A percentile compares a stretch with the other conserved stretches of the same genome.
These are phyloP conservation scores for Diaporthe citri DNA, from an alignment of 2,329 filamentous ascomycete species.

Conservation along the genomic window DNA sequence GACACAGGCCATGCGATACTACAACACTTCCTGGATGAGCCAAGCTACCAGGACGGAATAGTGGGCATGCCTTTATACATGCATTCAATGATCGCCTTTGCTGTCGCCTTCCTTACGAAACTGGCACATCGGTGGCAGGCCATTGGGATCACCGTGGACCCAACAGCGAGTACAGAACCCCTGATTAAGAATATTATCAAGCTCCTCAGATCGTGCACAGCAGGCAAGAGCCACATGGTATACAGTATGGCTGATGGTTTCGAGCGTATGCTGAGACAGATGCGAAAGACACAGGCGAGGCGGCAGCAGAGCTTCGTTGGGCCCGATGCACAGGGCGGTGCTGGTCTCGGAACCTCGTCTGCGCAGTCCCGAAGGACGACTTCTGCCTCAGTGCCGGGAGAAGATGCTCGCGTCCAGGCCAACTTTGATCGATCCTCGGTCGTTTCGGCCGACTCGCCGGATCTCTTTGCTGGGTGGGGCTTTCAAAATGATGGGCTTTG, in stretches of 20 bases:
- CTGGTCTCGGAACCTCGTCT: background rate
- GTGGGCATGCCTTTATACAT: constrained; percentile 2
- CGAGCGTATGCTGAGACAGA: constrained; percentile 8
- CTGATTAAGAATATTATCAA: constrained; percentile 2
- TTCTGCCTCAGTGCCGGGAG: background rate
- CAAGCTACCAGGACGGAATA: background rate
- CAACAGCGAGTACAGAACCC: background rate
- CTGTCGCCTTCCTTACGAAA: constrained; percentile 1
- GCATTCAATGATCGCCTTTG: constrained; percentile 19
- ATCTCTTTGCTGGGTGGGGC: background rate
- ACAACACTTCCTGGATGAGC: constrained; percentile 7
- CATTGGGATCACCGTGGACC: constrained; percentile 6
- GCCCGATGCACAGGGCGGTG: background rate
- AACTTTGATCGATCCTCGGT: background rate
- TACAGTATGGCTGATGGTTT: constrained; percentile 24
- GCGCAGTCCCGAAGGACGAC: background rate
- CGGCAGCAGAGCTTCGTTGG: background rate
- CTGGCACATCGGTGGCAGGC: constrained; percentile 3
- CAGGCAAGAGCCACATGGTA: constrained; percentile 22
- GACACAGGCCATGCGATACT: constrained; percentile 7
- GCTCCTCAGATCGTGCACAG: background rate
- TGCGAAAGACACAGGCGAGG: constrained; percentile 4
- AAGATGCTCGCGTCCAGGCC: background rate
- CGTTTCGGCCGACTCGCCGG: background rate
- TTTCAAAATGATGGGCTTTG: constrained; percentile 20